Conservation (phyloP, 768 basidiomycete species). For the Rhodosporidiobolus sp. region DNA sequence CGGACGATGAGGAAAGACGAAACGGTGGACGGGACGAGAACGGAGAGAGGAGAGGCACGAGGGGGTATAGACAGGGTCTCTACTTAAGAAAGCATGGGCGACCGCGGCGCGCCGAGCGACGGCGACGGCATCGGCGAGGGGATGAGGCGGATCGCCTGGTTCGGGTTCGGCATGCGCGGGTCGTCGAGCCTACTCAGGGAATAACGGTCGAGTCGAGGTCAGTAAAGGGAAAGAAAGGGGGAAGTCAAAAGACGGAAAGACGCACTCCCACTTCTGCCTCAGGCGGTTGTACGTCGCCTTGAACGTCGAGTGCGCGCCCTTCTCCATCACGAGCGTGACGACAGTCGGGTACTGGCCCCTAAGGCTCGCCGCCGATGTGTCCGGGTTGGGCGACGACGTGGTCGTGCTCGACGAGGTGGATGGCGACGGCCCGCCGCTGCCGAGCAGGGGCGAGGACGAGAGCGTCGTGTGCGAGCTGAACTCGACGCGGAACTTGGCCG, state of each 20-base stretch:
- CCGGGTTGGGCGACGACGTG: slow-evolving; percentile 3
- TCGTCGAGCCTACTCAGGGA: slow-evolving; percentile 23
- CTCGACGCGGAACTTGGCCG: slow-evolving; percentile 79
- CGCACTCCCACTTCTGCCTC: slow-evolving; percentile 64
- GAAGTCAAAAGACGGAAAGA: background rate
- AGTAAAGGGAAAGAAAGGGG: background rate
- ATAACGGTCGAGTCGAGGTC: too few relatives aligned
- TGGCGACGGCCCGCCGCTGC: background rate
- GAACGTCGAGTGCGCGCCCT: slow-evolving; percentile 78
- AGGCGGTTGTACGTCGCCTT: slow-evolving; percentile 68
- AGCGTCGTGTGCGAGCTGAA: slow-evolving; percentile 51
- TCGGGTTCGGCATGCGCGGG: slow-evolving; percentile 9
- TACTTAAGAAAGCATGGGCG: slow-evolving; percentile 29
- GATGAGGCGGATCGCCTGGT: slow-evolving; percentile 27
- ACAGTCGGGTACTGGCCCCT: slow-evolving; percentile 57
- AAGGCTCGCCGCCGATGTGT: background rate
- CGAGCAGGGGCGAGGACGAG: slow-evolving; percentile 12
- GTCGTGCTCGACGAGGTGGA: background rate
- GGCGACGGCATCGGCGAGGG: slow-evolving; percentile 38
- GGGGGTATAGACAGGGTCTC: background rate
- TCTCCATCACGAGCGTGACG: slow-evolving; percentile 73
- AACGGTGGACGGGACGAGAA: background rate
- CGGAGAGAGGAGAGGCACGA: background rate
- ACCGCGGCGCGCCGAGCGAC: slow-evolving; percentile 11
- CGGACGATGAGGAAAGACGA: background rate